phyloP scores from a whole-genome alignment of 345 rosid genomes.

The Kernera saxatilis region DNA sequence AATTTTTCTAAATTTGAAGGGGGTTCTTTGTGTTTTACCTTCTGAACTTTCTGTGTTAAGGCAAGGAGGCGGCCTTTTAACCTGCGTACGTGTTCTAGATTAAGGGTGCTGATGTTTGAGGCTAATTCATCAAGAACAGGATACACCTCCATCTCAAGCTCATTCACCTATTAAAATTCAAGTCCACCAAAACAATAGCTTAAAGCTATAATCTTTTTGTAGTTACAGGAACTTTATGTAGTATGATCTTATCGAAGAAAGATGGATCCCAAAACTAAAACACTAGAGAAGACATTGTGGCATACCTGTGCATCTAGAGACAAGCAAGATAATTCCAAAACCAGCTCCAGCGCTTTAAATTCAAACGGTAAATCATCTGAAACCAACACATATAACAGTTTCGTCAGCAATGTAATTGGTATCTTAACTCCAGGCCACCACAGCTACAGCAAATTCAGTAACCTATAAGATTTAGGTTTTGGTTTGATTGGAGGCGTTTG shows the following conservation, averaged over 20 bases:
- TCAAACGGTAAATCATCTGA: conserved; percentile 98
- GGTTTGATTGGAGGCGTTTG: conserved; percentile 67
- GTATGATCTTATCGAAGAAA: neutral
- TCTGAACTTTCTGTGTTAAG: conserved; percentile 90
- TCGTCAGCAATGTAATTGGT: conserved; percentile 15
- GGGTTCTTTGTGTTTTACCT: conserved; percentile 41
- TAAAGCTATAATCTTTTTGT: neutral
- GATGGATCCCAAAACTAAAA: neutral
- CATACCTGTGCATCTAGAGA: conserved; percentile 88
- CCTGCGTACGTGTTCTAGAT: conserved; percentile 84
- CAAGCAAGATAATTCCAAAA: conserved; percentile 83
- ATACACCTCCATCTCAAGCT: conserved; percentile 80
- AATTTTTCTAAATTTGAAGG: neutral
- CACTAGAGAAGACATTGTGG: neutral
- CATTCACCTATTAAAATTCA: conserved; percentile 57
- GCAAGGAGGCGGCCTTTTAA: conserved; percentile 88
- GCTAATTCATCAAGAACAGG: conserved; percentile 90
- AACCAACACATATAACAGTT: conserved; percentile 23
- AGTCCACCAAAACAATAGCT: conserved; percentile 2
- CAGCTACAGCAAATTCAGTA: neutral
- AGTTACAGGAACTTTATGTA: neutral
- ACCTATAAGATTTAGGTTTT: conserved; percentile 54
- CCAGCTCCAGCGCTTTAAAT: conserved; percentile 87
- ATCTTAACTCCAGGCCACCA: neutral
- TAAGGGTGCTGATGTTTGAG: conserved; percentile 71